Evolutionary conservation across 2,329 filamentous ascomycete species (phyloP).

Genomic region (Dactylellina leptospora): DNA sequence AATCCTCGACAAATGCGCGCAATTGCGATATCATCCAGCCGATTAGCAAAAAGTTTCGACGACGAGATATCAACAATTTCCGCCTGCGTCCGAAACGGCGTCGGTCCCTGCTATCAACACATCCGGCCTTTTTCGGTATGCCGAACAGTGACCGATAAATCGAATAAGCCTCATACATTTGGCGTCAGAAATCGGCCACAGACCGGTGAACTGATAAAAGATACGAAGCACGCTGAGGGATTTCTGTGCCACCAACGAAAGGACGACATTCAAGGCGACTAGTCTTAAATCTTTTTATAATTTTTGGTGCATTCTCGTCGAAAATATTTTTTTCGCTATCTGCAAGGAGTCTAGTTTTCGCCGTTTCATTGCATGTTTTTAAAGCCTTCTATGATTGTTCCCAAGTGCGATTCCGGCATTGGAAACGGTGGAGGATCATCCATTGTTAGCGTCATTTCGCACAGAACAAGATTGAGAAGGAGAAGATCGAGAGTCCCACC

Average conservation of each 20-base stretch:
- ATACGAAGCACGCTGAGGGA: too few species aligned
- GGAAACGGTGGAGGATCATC: slow-evolving; percentile 17
- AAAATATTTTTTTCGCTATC: background rate
- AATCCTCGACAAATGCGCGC: background rate
- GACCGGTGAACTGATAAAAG: slow-evolving; percentile 38
- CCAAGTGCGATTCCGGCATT: slow-evolving; percentile 32
- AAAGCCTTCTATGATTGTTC: slow-evolving; percentile 3
- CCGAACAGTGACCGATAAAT: slow-evolving; percentile 49
- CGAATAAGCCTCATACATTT: slow-evolving; percentile 51
- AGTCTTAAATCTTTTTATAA: slow-evolving; percentile 30
- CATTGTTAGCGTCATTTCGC: slow-evolving; percentile 12
- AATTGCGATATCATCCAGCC: background rate
- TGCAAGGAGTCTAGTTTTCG: slow-evolving; percentile 9
- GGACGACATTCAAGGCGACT: background rate
- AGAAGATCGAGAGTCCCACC: slow-evolving; percentile 17
- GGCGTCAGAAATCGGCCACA: slow-evolving; percentile 29
- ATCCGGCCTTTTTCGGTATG: slow-evolving; percentile 44
- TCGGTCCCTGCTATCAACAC: slow-evolving; percentile 26
- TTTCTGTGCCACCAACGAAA: slow-evolving; percentile 27
- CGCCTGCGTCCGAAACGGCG: slow-evolving; percentile 23
- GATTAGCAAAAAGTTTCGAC: background rate
- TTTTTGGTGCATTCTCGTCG: slow-evolving; percentile 12
- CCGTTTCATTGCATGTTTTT: slow-evolving; percentile 7
- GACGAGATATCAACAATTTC: slow-evolving; percentile 12
- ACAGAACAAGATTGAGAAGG: slow-evolving; percentile 23